Base-by-base conservation (phyloP, 441 rosid species). In the Erysimum cheiri region DNA sequence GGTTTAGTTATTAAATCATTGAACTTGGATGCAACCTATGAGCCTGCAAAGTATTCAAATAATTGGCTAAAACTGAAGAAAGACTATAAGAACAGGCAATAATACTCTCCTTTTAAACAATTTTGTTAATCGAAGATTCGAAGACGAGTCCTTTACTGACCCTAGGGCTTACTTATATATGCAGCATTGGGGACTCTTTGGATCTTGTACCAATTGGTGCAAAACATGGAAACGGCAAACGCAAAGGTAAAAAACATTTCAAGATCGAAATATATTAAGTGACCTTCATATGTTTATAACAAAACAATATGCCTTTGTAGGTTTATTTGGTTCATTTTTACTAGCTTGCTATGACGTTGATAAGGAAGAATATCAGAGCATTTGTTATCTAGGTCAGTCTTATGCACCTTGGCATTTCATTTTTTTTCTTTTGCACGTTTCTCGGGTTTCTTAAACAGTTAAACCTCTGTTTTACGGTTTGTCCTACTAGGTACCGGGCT, bases 31-130 rank as follows among this genome's bases (percentile, higher is more conserved):
- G 96, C 98, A 71, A 89, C 96, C 41, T 93, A 93, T 64, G 98
- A 91, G 82, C 96, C 98, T 67, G 89, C 96, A 44, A 91, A 88
- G 85, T 80, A 90, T 67, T 89, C 98, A 11, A 74, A 82, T 67
- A 91, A 91, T 77, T 91, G 96, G 97, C 83, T 91, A 57, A 93
- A 89, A 80, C 77, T 93, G 76, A 93, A 93, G 89, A 93, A 91
- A 79, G 97, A 93, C 85, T 93, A 89, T 71, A 91, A 3, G 43
- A 5, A 93, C 52, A 84, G 84, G 97, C 79, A 80, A 80, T 69
- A 17, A 79, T 69, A 17, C 43, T 48, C 64, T 33, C 24, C 2
- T 22, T 48, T 65, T 40, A 29, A 22, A 60, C 15, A 37, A 0
- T 8, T 40, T 36, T 49, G 33, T 56, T 58, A 15, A 4, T 52